These are phyloP conservation scores for Blastomyces silverae DNA, from an alignment of 2,329 filamentous ascomycete species.

Conservation along the genomic window DNA sequence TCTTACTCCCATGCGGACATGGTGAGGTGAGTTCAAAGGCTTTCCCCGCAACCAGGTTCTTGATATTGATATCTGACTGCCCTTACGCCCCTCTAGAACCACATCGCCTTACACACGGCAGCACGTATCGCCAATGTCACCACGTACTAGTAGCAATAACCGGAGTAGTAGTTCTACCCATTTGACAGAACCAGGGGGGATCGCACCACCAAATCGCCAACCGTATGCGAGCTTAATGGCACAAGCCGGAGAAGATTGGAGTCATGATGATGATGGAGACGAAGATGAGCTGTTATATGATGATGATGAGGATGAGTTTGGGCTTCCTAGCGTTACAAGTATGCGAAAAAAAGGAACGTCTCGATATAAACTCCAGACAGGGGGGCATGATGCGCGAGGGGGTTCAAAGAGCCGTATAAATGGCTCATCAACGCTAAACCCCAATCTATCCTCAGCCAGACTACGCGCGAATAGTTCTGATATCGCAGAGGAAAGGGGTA, in stretches of 20 bases:
- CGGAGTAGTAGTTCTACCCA: constrained; percentile 45
- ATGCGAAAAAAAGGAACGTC: constrained; percentile 59
- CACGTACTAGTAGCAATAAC: constrained; percentile 43
- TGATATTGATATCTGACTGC: neutral
- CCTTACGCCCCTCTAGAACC: constrained; percentile 25
- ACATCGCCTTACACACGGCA: constrained; percentile 54
- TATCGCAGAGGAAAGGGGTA: constrained; percentile 82
- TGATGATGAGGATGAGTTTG: constrained; percentile 92
- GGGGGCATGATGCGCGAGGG: neutral
- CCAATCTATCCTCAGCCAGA: constrained; percentile 33
- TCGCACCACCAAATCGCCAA: constrained; percentile 53
- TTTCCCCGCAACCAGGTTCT: neutral
- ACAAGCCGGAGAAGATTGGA: constrained; percentile 77
- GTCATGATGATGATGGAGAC: constrained; percentile 61
- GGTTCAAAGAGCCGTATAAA: constrained; percentile 13
- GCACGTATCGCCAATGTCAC: constrained; percentile 62
- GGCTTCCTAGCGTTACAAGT: constrained; percentile 82
- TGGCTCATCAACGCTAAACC: constrained; percentile 15
- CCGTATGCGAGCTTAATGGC: constrained; percentile 76
- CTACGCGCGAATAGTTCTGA: constrained; percentile 80
- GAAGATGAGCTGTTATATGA: constrained; percentile 72
- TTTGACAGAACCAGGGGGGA: constrained; percentile 41
- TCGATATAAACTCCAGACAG: neutral
- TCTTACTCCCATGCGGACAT: constrained; percentile 96
- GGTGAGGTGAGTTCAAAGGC: constrained; percentile 68